Conservation (phyloP, 2,329 filamentous ascomycete species). For the Pseudogymnoascus sp. region DNA sequence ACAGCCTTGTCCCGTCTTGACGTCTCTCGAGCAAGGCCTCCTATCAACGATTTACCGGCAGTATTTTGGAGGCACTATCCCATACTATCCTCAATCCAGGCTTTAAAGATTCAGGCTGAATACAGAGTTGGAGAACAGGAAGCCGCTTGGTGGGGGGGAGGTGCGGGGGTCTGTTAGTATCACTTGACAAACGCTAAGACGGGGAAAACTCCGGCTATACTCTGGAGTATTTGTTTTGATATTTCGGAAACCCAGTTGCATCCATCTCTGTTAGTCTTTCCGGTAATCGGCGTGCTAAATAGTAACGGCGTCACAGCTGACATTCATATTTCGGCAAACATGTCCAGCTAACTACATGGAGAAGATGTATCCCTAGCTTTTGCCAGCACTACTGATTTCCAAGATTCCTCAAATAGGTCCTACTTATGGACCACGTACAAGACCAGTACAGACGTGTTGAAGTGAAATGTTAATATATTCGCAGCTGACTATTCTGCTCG, state of each 20-base stretch:
- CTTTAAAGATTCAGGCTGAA: not conserved
- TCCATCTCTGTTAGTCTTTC: not conserved
- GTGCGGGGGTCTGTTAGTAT: not conserved
- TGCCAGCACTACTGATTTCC: not conserved
- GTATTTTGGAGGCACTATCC: not conserved
- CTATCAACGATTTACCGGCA: not conserved
- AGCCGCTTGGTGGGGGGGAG: not conserved
- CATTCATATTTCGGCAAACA: not conserved
- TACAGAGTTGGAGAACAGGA: not conserved
- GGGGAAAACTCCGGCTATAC: not conserved
- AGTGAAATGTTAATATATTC: conserved; percentile 1
- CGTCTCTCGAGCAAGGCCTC: not conserved
- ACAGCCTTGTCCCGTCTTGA: not conserved
- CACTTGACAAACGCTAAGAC: conserved; percentile 4
- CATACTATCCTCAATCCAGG: not conserved
- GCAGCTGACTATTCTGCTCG: not conserved
- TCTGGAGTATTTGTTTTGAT: conserved; percentile 1
- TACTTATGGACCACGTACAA: not conserved
- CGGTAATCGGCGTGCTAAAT: not conserved
- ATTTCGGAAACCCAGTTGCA: not conserved
- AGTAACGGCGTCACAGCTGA: not conserved
- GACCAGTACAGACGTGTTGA: not conserved
- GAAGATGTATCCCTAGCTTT: not conserved
- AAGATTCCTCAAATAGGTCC: not conserved
- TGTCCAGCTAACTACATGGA: not conserved